Percentiles rank a stretch among this genome's conserved stretches.
phyloP scores from a whole-genome alignment of 768 basidiomycete genomes.

The Panaeolus papilionaceus region DNA sequence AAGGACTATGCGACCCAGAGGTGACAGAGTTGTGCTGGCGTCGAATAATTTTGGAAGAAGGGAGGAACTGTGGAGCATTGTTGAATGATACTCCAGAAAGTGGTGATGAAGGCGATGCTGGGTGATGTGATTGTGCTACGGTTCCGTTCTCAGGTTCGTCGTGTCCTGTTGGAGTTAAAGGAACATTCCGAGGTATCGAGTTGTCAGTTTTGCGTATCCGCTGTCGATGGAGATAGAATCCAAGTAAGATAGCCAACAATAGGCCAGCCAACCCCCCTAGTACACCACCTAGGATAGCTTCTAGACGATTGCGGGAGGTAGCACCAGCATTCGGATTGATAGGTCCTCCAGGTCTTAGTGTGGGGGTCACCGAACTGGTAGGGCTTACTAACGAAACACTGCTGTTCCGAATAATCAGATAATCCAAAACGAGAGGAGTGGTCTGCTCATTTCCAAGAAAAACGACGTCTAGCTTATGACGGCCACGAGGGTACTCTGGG shows the following conservation, averaged over 20 bases:
- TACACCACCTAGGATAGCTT: constrained; percentile 15
- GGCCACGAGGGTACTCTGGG: constrained; percentile 23
- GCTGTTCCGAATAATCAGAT: constrained; percentile 21
- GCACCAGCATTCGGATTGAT: not conserved
- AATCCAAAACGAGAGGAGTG: constrained; percentile 31
- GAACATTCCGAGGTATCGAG: not conserved
- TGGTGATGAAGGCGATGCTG: not conserved
- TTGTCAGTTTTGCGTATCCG: not conserved
- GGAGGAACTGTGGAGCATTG: not conserved
- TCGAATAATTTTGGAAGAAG: constrained; percentile 6
- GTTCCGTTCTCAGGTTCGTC: not conserved
- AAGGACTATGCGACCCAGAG: not conserved
- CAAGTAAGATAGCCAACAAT: constrained; percentile 1
- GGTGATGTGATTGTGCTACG: not conserved
- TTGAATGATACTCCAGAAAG: not conserved
- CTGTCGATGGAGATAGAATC: constrained; percentile 5
- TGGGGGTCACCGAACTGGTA: not conserved
- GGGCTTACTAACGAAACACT: not conserved
- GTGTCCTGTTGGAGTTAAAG: not conserved
- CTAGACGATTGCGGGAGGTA: not conserved
- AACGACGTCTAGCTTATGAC: constrained; percentile 32
- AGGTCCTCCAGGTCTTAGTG: not conserved
- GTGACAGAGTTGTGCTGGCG: not conserved
- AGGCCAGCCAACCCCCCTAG: constrained; percentile 11
- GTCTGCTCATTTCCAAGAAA: constrained; percentile 26